Conservation (phyloP, 2,329 filamentous ascomycete species). For the Fusarium neocosmosporiellum region DNA sequence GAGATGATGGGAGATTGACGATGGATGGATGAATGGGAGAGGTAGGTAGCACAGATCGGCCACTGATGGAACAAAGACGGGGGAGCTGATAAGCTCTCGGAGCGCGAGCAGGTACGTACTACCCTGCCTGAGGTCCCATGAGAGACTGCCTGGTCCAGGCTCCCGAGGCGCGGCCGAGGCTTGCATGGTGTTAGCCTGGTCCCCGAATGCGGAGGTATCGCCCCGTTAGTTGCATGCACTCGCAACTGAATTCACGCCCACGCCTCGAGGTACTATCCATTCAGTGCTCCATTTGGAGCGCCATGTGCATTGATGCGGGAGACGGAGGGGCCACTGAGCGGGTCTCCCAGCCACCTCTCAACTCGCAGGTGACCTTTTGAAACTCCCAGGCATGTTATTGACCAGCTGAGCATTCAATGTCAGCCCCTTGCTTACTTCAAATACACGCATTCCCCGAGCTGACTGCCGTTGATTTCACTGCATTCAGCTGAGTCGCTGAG, state of each 20-base stretch:
- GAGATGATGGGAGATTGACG: slow-evolving; percentile 2
- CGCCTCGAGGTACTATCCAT: not conserved
- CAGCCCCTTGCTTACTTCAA: not conserved
- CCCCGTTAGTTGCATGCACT: slow-evolving; percentile 19
- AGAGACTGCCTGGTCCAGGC: not conserved
- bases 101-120: slow-evolving; percentile 28
- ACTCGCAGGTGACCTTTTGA: not conserved
- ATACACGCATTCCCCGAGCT: not conserved
- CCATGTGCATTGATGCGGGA: slow-evolving; percentile 19
- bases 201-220: slow-evolving; percentile 20
- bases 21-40: slow-evolving; percentile 8
- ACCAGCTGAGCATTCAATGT: not conserved
- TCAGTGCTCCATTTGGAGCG: not conserved
- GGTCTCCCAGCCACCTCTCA: slow-evolving; percentile 20
- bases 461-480: not conserved
- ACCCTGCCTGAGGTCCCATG: not conserved
- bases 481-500: not conserved
- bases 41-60: slow-evolving; percentile 7
- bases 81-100: slow-evolving; percentile 31
- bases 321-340: not conserved
- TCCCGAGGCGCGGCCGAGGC: not conserved
- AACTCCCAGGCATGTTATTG: not conserved
- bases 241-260: not conserved
- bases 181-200: slow-evolving; percentile 4
- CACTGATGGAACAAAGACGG: slow-evolving; percentile 29